Evolutionary conservation across 331 rosid genomes (phyloP).

Genomic region (Pyrus hybrid): DNA sequence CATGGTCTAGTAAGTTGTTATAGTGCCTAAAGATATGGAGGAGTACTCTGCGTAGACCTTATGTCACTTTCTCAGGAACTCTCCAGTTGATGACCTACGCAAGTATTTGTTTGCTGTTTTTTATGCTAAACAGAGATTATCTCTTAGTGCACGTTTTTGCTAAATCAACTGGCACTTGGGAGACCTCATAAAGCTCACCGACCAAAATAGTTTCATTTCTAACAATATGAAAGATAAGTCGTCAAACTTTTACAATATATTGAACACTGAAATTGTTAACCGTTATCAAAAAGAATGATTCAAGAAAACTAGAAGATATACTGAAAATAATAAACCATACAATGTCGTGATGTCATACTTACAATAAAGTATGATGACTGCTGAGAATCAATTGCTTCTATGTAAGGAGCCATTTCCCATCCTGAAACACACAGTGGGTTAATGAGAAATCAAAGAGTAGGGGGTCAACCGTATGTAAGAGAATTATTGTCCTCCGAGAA

Average conservation of each 20-base stretch:
- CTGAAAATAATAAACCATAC: neutral
- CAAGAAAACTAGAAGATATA: neutral
- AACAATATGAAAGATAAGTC: neutral
- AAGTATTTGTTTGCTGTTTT: neutral
- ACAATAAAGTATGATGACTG: slow-evolving; percentile 52
- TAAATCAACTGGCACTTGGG: neutral
- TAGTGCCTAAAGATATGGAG: neutral
- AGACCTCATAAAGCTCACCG: neutral
- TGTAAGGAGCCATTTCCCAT: slow-evolving; percentile 99
- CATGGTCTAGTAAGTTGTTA: neutral
- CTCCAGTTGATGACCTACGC: neutral
- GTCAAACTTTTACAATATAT: neutral
- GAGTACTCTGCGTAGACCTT: neutral
- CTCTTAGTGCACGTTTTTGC: neutral
- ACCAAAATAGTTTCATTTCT: neutral
- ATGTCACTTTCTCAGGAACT: neutral
- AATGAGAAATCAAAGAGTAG: slow-evolving; percentile 7
- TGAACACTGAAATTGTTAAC: neutral
- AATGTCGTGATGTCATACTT: slow-evolving; percentile 16
- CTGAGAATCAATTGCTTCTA: slow-evolving; percentile 89
- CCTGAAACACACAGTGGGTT: slow-evolving; percentile 43
- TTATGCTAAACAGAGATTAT: neutral
- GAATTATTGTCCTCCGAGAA: neutral
- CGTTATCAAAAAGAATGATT: neutral
- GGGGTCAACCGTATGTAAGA: neutral